Base-by-base conservation (phyloP, 495 filamentous ascomycete species). In the Xylaria flabelliformis region DNA sequence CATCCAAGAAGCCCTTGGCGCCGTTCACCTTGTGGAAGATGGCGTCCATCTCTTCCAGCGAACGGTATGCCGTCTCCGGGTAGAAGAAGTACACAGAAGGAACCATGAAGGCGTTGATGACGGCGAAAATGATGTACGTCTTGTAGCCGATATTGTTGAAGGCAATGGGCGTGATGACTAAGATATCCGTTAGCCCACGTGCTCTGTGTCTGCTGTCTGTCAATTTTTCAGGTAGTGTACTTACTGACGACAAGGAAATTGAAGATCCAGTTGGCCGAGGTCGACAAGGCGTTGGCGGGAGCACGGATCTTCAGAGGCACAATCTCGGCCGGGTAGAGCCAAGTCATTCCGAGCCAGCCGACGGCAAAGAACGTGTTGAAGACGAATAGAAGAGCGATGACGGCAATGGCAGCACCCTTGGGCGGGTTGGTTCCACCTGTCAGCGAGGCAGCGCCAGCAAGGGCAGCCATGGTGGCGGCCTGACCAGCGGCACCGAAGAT, bases 101-200 rank as follows among this genome's bases (percentile, higher is more conserved):
- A 67, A 93, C 83, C 77, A 93, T 92, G 77, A 87, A 85, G 59
- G 89, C 90, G 79, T 94, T 94, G 75, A 92, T 91, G 70, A 90
- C 90, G 17, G 92, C 92, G 75, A 94, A 94, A 76, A 93, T 92
- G 75, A 93, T 90, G 76, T 94, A 95, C 3, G 91, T 93, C 79
- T 87, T 82, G 77, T 91, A 93, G 17, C 80, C 79, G 74, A 93
- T 93, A 55, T 83, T 88, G 66, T 88, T 78, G 78, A 93, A 94
- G 0, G 89, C 85, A 0, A 92, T 83, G 0, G 92, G 92, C 0
- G 91, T 91, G 70, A 93, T 88, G 87, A 94, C 91, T 69, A 91
- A 90, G 32, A 88, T 80, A 88, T 85, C 73, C 21, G 42, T 70
- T 13, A 66, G 62, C 58, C 29, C 36, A n/a, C 15, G 12, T 64